A percentile compares a stretch with the other conserved stretches of the same genome.
Conservation (phyloP, 306 rosid species). For the Delonix regia region DNA sequence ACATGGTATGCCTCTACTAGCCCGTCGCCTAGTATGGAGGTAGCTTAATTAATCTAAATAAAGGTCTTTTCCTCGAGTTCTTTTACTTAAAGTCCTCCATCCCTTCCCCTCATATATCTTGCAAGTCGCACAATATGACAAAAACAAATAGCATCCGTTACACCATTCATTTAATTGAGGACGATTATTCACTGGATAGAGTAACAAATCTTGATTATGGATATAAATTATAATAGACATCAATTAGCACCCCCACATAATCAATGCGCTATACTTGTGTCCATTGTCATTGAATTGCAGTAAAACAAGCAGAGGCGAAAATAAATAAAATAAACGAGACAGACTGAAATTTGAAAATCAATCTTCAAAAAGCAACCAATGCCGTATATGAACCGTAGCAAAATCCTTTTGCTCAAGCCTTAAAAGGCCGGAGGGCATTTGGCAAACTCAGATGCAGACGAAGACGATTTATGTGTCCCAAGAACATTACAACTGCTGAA, state of each 20-base stretch:
- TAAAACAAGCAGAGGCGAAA: neutral
- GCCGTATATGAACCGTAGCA: neutral
- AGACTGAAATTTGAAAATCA: neutral
- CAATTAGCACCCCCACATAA: neutral
- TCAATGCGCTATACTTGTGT: neutral
- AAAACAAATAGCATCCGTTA: neutral
- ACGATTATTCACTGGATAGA: neutral
- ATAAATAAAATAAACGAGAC: neutral
- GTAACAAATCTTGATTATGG: neutral
- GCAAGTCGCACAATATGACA: no score
- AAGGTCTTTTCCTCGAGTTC: no score
- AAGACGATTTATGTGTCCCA: slow-evolving; percentile 1
- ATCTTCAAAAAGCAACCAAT: slow-evolving; percentile 7
- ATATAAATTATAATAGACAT: neutral
- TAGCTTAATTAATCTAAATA: no score
- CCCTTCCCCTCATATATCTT: no score
- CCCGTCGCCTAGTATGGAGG: no score
- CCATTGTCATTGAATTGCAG: neutral
- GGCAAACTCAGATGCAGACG: neutral
- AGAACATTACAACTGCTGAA: slow-evolving; percentile 3
- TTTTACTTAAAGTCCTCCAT: no score
- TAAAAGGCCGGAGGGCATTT: neutral
- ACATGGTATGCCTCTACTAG: no score
- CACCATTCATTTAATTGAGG: neutral
- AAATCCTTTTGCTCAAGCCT: neutral